Evolutionary conservation across 345 rosid genomes (phyloP).

Genomic region (Gossypium australe): DNA sequence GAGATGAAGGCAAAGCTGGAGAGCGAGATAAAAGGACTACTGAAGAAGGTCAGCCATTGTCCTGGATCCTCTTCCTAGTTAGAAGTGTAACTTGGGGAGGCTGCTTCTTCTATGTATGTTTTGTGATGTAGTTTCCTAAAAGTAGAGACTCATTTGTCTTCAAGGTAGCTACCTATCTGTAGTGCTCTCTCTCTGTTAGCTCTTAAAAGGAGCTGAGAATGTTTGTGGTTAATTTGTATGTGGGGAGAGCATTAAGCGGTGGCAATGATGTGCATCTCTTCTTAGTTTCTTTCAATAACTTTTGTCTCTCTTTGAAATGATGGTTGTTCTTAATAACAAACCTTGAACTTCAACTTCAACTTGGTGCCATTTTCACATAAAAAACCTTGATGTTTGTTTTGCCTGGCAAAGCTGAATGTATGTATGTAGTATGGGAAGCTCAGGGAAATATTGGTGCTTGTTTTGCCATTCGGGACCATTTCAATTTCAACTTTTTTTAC

Average conservation of each 20-base stretch:
- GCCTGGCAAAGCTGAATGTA: neutral
- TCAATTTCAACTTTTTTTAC: no score
- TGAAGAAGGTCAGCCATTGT: constrained; percentile 64
- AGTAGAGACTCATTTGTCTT: neutral
- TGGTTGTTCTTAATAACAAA: neutral
- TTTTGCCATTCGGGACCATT: no score
- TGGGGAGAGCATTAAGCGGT: neutral
- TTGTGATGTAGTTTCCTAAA: neutral
- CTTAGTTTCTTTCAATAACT: neutral
- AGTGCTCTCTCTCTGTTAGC: neutral
- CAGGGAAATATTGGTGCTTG: no score
- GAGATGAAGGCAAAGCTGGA: constrained; percentile 72
- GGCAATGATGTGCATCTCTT: constrained; percentile 8
- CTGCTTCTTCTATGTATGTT: neutral
- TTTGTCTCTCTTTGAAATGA: neutral
- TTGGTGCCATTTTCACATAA: neutral
- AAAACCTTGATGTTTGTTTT: neutral
- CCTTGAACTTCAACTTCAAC: neutral
- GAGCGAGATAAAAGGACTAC: constrained; percentile 65
- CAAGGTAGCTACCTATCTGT: neutral
- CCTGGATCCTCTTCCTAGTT: constrained; percentile 44
- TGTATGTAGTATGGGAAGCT: no score
- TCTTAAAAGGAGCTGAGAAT: neutral
- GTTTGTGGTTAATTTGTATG: neutral
- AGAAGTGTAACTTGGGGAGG: neutral